Conservation (phyloP, 1,284 basidiomycete species). For the Agaricales sp. region DNA sequence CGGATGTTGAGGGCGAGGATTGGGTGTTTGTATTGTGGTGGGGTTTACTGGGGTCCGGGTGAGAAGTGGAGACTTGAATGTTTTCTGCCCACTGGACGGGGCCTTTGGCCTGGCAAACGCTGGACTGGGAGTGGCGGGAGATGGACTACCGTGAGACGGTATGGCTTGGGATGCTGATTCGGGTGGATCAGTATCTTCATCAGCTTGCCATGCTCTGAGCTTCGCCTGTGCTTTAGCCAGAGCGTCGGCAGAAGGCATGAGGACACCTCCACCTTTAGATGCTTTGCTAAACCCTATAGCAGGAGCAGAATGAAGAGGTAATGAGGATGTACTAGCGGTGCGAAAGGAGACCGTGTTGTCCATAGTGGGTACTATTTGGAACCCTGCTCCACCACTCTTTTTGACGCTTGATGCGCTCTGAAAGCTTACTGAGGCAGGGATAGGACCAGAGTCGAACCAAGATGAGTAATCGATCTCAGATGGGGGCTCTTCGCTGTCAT, state of each 20-base stretch:
- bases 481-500: constrained; percentile 20
- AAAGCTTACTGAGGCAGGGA: constrained; percentile 17
- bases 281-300: constrained; percentile 13
- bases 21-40: too few relatives aligned
- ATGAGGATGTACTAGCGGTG: background rate
- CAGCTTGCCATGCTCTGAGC: constrained; percentile 47
- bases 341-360: too few relatives aligned
- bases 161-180: background rate
- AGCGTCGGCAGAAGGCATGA: constrained; percentile 23
- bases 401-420: background rate
- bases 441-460: constrained; percentile 40
- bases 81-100: too few relatives aligned
- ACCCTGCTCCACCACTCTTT: background rate
- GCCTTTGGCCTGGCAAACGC: too few relatives aligned
- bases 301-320: background rate
- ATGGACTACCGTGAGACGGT: constrained; percentile 16
- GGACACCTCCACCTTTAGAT: constrained; percentile 19
- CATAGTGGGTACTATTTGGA: too few relatives aligned
- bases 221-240: constrained; percentile 47
- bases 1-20: background rate
- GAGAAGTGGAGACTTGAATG: too few relatives aligned
- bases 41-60: too few relatives aligned
- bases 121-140: constrained; percentile 22
- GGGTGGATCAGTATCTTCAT: constrained; percentile 18
- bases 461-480: constrained; percentile 36